These are phyloP conservation scores for grape (Vitis vinifera) DNA, from an alignment of 164 flowering plant species.

Conservation along the genomic window ASM3070453v1 NC_081805.1:11002501-11003000, in stretches of 20 bases:
- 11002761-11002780: constrained; percentile 39
- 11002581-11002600: constrained; percentile 40
- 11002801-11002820: constrained; percentile 44
- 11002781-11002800: constrained; percentile 42
- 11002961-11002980: constrained; percentile 50
- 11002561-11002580: constrained; percentile 31
- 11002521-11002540: constrained; percentile 36
- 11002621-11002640: constrained; percentile 73
- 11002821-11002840: constrained; percentile 59
- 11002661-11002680: constrained; percentile 53
- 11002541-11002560: constrained; percentile 29
- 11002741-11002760: constrained; percentile 74
- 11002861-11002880: constrained; percentile 73
- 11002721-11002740: constrained; percentile 64
- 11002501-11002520: constrained; percentile 21
- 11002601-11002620: constrained; percentile 37
- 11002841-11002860: constrained; percentile 80
- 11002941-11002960: constrained; percentile 83
- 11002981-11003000: constrained; percentile 65
- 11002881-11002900: constrained; percentile 66
- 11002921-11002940: constrained; percentile 74
- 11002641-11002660: constrained; percentile 70
- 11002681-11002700: constrained; percentile 85
- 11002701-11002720: constrained; percentile 82
- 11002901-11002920: constrained; percentile 75